Conservation (phyloP, 2,329 filamentous ascomycete genomes). For the Beauveria australis region DNA sequence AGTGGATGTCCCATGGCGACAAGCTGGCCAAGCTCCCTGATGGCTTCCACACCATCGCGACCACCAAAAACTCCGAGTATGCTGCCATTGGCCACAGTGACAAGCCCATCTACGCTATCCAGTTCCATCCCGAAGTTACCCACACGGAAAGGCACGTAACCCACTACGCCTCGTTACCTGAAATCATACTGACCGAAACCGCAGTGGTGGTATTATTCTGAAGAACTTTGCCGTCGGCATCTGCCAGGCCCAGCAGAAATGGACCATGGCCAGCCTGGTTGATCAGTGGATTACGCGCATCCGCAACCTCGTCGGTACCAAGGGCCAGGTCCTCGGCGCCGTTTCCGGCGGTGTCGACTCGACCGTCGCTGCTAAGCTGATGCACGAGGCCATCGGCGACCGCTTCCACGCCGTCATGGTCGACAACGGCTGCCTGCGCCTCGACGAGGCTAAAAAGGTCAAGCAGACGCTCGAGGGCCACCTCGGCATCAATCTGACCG, state of each 20-base stretch:
- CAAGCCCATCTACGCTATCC: constrained; percentile 61
- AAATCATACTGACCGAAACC: constrained; percentile 50
- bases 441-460: constrained; percentile 77
- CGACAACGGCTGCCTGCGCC: constrained; percentile 70
- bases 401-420: constrained; percentile 80
- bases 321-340: constrained; percentile 60
- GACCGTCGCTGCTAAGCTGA: constrained; percentile 78
- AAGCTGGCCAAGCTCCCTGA: constrained; percentile 70
- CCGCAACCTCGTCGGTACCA: constrained; percentile 69
- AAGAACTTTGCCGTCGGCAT: constrained; percentile 80
- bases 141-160: constrained; percentile 13
- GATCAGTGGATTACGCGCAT: constrained; percentile 76
- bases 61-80: constrained; percentile 66
- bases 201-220: constrained; percentile 58
- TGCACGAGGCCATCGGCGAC: constrained; percentile 77
- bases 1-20: constrained; percentile 36
- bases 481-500: constrained; percentile 82
- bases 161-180: neutral
- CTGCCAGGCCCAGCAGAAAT: constrained; percentile 67
- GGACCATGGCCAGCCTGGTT: constrained; percentile 81
- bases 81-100: constrained; percentile 68
- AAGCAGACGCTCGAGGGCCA: constrained; percentile 70
- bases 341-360: constrained; percentile 71
- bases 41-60: constrained; percentile 65
- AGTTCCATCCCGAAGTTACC: constrained; percentile 79